Evolutionary conservation across 1,284 basidiomycete species (phyloP), one percentile per base, ranked within the genome.

Genomic region (Phylloboletellus chloephorus): DNA sequence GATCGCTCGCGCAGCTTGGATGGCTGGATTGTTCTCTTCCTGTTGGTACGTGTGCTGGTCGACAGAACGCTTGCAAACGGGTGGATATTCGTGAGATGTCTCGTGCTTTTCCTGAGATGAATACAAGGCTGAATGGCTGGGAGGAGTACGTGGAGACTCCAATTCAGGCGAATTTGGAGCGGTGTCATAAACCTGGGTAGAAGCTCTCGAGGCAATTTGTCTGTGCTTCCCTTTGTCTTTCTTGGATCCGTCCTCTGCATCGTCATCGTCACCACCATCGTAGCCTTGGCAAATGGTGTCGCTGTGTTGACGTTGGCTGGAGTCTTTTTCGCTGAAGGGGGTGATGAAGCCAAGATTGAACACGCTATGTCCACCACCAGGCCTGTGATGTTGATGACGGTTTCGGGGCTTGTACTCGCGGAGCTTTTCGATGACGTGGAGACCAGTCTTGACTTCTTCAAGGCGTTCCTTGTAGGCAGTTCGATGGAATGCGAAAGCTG

Each of bases 401-500:
- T 28, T 32, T 47, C 79, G 82, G n/a, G 86, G 87, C 26, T 76
- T 76, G 61, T 84, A 82, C 44, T 75, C 67, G 29, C 82, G 76
- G 23, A 90, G 72, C 50, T 72, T 72, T 61, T 90, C 86, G 43
- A 90, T 74, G 24, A 78, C 76, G 15, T 61, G 60, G 17, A 88
- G 71, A 3, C 78, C 68, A 37, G 70, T 63, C 33, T 69, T 66
- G 2, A 87, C 70, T 15, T 68, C 64, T 8, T 77, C 72, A 11
- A 88, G 68, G 39, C 86, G 82, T 25, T 90, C 86, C 47, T 74
- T 74, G 56, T 80, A 90, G 10, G 87, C 87, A 7, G 76, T 81
- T 32, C 70, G 73, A 57, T 90, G 87, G 65, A 90, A 90, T 17
- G 73, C 69, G 51, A 82, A 82, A 0, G 82, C 82, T 72, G 24